phyloP scores from a whole-genome alignment of 305 asterid genomes.

The Fraxinus greggii region DNA sequence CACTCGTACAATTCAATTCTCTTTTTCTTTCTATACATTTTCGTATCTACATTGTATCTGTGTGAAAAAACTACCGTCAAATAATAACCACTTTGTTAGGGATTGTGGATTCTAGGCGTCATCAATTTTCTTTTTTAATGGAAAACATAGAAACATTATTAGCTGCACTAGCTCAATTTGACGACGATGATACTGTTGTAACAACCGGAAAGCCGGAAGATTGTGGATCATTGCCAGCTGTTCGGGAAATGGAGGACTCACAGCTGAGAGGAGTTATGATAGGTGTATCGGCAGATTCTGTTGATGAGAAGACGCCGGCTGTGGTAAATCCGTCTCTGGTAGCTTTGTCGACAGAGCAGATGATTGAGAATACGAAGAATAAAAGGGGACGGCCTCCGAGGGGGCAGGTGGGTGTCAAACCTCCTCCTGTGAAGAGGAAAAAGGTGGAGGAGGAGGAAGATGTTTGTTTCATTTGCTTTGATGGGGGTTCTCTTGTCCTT shows the following conservation, averaged over 20 bases:
- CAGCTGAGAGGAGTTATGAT: constrained; percentile 33
- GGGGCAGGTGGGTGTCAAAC: constrained; percentile 37
- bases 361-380: constrained; percentile 41
- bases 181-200: constrained; percentile 38
- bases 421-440: constrained; percentile 40
- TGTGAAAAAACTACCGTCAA: neutral
- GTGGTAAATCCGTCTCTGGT: constrained; percentile 31
- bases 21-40: constrained; percentile 12
- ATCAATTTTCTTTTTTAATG: constrained; percentile 23
- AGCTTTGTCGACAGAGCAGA: constrained; percentile 19
- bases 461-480: constrained; percentile 81
- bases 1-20: constrained; percentile 21
- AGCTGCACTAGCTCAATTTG: constrained; percentile 62
- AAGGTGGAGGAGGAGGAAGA: constrained; percentile 44
- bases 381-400: constrained; percentile 73
- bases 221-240: constrained; percentile 26
- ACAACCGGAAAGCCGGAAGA: constrained; percentile 27
- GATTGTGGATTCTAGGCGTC: constrained; percentile 13
- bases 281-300: constrained; percentile 27
- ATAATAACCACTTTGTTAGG: constrained; percentile 20
- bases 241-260: constrained; percentile 22
- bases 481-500: constrained; percentile 72
- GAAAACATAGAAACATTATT: constrained; percentile 53
- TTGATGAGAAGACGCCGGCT: constrained; percentile 14
- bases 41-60: neutral